phyloP scores from a whole-genome alignment of 805 yeast species.

The Kazachstania taianensis region DNA sequence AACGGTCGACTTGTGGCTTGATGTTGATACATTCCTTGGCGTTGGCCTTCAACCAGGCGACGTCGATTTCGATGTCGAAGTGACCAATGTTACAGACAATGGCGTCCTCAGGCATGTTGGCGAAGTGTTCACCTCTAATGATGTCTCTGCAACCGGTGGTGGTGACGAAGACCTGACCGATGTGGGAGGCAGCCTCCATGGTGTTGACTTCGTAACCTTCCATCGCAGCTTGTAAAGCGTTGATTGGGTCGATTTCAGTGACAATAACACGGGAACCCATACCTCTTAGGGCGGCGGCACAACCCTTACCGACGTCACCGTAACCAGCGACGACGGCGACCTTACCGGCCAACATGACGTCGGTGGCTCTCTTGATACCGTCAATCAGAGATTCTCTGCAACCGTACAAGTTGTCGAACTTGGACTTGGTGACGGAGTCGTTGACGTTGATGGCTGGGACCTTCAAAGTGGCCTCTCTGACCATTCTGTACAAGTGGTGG shows the following conservation, averaged over 20 bases:
- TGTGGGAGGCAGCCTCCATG: slow-evolving; percentile 83
- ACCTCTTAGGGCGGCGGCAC: slow-evolving; percentile 96
- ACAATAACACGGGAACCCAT: slow-evolving; percentile 99
- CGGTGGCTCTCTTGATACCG: slow-evolving; percentile 99
- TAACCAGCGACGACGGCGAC: slow-evolving; percentile 98
- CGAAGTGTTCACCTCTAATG: slow-evolving; percentile 80
- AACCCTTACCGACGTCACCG: slow-evolving; percentile 99
- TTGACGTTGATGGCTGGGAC: slow-evolving; percentile 99
- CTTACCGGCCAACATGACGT: slow-evolving; percentile 99
- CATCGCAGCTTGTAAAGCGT: slow-evolving; percentile 98
- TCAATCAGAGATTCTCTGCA: slow-evolving; percentile 98
- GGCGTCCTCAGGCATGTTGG: slow-evolving; percentile 96
- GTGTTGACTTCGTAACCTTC: slow-evolving; percentile 96
- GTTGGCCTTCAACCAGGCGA: slow-evolving; percentile 95
- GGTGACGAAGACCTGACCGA: slow-evolving; percentile 96
- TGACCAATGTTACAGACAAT: slow-evolving; percentile 99
- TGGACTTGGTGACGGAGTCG: slow-evolving; percentile 98
- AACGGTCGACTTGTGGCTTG: slow-evolving; percentile 99
- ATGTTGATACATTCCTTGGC: slow-evolving; percentile 91
- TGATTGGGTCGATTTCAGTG: slow-evolving; percentile 97
- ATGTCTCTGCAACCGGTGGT: slow-evolving; percentile 99
- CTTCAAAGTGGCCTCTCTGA: slow-evolving; percentile 78
- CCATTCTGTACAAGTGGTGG: slow-evolving; percentile 95
- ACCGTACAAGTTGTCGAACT: slow-evolving; percentile 98
- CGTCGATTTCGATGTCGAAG: slow-evolving; percentile 98